Evolutionary conservation across 495 filamentous ascomycete genomes (phyloP).

Genomic region (Bacidia rubella): DNA sequence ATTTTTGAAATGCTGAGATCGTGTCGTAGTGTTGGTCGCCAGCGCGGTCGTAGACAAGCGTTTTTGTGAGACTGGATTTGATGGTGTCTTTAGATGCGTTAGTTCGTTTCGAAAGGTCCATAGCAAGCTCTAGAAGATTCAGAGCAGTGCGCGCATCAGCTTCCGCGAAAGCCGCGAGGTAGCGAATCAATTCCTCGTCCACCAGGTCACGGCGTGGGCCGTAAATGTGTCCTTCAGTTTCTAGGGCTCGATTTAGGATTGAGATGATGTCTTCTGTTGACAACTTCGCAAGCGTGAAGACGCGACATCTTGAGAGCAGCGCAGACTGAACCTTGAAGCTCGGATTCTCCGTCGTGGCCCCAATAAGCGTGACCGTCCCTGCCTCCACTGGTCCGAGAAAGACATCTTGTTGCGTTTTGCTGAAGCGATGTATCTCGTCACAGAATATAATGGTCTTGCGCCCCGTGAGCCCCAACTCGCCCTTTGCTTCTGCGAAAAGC

Average conservation of each 20-base stretch:
- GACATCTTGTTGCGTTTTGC: constrained; percentile 86
- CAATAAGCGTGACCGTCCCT: constrained; percentile 81
- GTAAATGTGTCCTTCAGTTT: constrained; percentile 43
- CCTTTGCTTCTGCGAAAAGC: constrained; percentile 73
- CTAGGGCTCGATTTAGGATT: constrained; percentile 64
- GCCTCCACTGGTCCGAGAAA: constrained; percentile 88
- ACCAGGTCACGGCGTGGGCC: constrained; percentile 43
- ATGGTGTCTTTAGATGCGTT: constrained; percentile 49
- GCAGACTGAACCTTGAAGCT: constrained; percentile 88
- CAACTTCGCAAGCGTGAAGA: constrained; percentile 71
- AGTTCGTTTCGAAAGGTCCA: constrained; percentile 45
- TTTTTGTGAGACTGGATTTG: constrained; percentile 71
- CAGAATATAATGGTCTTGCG: constrained; percentile 94
- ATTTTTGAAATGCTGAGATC: constrained; percentile 95
- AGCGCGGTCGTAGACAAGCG: constrained; percentile 83
- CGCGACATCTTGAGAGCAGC: constrained; percentile 76
- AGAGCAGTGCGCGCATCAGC: constrained; percentile 87
- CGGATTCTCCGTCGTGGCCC: constrained; percentile 94
- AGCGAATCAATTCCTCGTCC: constrained; percentile 61
- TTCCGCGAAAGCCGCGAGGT: constrained; percentile 74
- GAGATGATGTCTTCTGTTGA: constrained; percentile 51
- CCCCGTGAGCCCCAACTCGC: constrained; percentile 68
- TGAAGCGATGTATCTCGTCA: constrained; percentile 94
- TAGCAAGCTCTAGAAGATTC: constrained; percentile 79
- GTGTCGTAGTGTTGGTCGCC: constrained; percentile 93